Evolutionary conservation across 1,284 basidiomycete genomes (phyloP).

Genomic region (Amylostereum areolatum): DNA sequence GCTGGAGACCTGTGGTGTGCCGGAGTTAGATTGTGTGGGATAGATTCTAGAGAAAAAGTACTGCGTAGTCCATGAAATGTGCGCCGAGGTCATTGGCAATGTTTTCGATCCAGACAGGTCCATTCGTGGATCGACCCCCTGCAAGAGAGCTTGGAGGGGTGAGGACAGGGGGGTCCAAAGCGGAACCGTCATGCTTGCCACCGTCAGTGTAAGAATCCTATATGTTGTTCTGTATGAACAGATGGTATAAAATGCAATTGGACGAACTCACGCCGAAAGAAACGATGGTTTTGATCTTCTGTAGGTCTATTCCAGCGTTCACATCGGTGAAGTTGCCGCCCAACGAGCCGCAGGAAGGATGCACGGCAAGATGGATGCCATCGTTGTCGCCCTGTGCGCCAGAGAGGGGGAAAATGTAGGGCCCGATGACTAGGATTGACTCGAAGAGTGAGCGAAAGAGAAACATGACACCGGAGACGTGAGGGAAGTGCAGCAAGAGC

Average conservation of each 20-base stretch:
- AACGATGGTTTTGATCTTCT: slow-evolving; percentile 30
- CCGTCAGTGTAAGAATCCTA: slow-evolving; percentile 30
- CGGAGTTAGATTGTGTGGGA: slow-evolving; percentile 22
- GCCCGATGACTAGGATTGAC: neutral
- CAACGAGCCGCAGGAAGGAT: slow-evolving; percentile 27
- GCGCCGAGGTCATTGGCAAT: slow-evolving; percentile 26
- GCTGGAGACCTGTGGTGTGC: slow-evolving; percentile 27
- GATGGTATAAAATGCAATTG: slow-evolving; percentile 2
- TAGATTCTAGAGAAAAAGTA: slow-evolving; percentile 17
- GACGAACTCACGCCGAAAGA: slow-evolving; percentile 28
- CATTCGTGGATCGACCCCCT: slow-evolving; percentile 29
- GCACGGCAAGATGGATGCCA: slow-evolving; percentile 30
- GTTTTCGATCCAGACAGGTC: slow-evolving; percentile 29
- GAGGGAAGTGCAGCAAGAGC: no score
- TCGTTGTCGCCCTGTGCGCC: slow-evolving; percentile 16
- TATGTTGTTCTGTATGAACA: neutral
- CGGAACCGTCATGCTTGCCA: slow-evolving; percentile 24
- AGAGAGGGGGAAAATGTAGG: neutral
- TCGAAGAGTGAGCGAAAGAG: neutral
- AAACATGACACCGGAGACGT: neutral
- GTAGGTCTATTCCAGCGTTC: slow-evolving; percentile 28
- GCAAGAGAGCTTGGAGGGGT: slow-evolving; percentile 24
- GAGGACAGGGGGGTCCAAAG: slow-evolving; percentile 25
- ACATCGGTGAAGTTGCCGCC: slow-evolving; percentile 28
- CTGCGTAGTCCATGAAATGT: slow-evolving; percentile 37